Conservation (phyloP, 306 rosid species). For the Benincasa hispida region DNA sequence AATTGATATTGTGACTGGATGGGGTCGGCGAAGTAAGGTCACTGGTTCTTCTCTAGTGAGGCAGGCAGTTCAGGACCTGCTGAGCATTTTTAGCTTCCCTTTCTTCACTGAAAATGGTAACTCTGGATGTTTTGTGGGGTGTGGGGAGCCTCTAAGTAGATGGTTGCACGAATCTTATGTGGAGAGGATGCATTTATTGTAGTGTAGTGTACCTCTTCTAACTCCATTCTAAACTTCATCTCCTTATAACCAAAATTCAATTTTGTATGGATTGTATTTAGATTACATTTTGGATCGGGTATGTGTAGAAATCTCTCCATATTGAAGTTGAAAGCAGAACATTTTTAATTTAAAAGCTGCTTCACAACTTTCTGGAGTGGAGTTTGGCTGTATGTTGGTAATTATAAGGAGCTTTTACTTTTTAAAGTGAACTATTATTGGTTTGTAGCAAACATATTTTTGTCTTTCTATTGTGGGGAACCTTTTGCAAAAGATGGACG, state of each 20-base stretch:
- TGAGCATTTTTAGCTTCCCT: slow-evolving; percentile 60
- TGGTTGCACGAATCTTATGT: slow-evolving; percentile 79
- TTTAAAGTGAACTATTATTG: not conserved
- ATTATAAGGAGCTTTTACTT: not conserved
- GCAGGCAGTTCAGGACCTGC: slow-evolving; percentile 70
- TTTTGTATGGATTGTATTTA: not conserved
- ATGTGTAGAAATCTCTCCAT: not conserved
- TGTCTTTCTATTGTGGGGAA: not conserved
- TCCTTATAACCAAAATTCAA: not conserved
- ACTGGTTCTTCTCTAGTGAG: slow-evolving; percentile 79
- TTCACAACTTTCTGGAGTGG: not conserved
- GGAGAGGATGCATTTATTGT: slow-evolving; percentile 83
- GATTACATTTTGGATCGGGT: not conserved
- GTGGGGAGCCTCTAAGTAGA: slow-evolving; percentile 74
- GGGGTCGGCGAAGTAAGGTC: slow-evolving; percentile 92
- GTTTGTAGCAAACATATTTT: not conserved
- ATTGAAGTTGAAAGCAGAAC: not conserved
- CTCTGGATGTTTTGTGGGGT: slow-evolving; percentile 83
- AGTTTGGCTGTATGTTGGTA: not conserved
- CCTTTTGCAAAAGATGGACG: not conserved
- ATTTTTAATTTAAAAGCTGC: not conserved
- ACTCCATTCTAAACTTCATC: not conserved
- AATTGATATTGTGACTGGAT: slow-evolving; percentile 84
- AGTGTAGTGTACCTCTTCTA: slow-evolving; percentile 7
- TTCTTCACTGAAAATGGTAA: slow-evolving; percentile 81